Conservation (phyloP, 768 basidiomycete species). For the Lyophyllum atratum region DNA sequence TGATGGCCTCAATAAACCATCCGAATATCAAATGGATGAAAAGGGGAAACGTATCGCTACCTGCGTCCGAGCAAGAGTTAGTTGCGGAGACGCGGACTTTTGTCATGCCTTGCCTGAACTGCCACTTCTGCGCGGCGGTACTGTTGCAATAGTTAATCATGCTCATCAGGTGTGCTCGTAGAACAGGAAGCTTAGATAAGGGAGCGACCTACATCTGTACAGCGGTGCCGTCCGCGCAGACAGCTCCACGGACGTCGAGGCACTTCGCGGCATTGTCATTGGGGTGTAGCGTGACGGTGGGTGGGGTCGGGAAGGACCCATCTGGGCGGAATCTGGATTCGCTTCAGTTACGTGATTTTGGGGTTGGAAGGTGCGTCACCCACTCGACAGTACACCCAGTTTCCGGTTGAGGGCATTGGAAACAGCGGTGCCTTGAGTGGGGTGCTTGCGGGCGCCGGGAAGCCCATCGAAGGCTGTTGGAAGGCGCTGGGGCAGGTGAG, state of each 20-base stretch:
- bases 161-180: neutral
- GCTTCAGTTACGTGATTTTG: neutral
- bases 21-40: neutral
- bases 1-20: neutral
- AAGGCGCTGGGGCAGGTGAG: constrained; percentile 27
- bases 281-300: constrained; percentile 22
- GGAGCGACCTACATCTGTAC: constrained; percentile 30
- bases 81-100: constrained; percentile 10
- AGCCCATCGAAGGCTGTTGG: constrained; percentile 22
- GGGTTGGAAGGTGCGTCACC: neutral
- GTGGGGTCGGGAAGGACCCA: constrained; percentile 19
- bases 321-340: constrained; percentile 27
- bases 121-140: constrained; percentile 26
- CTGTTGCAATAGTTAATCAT: neutral
- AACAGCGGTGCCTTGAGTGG: constrained; percentile 23
- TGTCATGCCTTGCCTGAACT: constrained; percentile 23
- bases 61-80: constrained; percentile 35
- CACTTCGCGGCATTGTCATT: constrained; percentile 25
- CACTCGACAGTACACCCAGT: constrained; percentile 28
- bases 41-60: constrained; percentile 19
- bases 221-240: constrained; percentile 29
- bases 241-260: constrained; percentile 29
- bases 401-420: constrained; percentile 18
- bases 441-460: constrained; percentile 17
- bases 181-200: neutral